Evolutionary conservation across 2,329 filamentous ascomycete species (phyloP).

Genomic region (Cytospora mali): DNA sequence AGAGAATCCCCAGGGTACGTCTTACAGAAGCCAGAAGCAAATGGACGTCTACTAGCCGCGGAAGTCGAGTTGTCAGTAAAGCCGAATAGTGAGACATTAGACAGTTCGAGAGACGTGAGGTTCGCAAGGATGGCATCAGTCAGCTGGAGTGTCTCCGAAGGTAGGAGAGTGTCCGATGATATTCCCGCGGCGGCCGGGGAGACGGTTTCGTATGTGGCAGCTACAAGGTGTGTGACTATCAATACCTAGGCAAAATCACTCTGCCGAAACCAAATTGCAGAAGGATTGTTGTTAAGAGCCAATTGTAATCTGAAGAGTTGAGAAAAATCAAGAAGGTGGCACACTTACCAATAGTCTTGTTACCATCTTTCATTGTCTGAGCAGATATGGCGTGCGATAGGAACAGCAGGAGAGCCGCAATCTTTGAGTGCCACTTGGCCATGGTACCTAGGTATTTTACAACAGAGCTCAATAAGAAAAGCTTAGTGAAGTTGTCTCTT

Average conservation of each 20-base stretch:
- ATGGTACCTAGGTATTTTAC: neutral
- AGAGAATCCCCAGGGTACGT: constrained; percentile 38
- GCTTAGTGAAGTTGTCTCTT: neutral
- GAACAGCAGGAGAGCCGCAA: neutral
- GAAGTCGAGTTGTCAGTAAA: constrained; percentile 35
- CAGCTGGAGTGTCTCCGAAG: constrained; percentile 26
- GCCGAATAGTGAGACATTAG: constrained; percentile 38
- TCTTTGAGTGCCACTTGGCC: neutral
- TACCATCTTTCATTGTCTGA: neutral
- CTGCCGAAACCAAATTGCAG: neutral
- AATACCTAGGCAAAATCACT: neutral
- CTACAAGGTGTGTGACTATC: neutral
- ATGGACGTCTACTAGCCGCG: constrained; percentile 28
- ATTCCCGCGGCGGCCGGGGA: neutral
- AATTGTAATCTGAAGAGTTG: neutral
- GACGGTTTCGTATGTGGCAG: neutral
- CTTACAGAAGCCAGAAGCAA: constrained; percentile 36
- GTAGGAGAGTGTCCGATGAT: neutral
- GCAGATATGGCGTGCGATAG: neutral
- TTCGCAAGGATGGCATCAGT: constrained; percentile 40
- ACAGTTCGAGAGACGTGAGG: constrained; percentile 36
- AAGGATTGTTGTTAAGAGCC: neutral
- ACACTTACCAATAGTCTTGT: neutral
- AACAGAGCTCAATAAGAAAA: neutral
- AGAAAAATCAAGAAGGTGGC: neutral